Conservation (phyloP, 2,329 filamentous ascomycete species). For the Aspergillus fijiensis region DNA sequence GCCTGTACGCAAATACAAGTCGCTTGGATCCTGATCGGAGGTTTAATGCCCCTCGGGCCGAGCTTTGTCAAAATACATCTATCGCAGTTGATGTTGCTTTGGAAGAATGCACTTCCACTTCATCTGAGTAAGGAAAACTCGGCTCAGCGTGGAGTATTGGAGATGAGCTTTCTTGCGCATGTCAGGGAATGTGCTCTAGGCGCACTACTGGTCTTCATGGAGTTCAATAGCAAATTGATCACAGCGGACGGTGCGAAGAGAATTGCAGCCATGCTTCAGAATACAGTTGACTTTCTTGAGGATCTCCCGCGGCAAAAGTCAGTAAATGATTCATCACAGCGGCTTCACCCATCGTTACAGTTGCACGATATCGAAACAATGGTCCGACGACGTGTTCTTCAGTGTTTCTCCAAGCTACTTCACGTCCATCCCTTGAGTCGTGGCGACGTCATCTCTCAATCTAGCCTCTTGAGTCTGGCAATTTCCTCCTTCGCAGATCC, state of each 20-base stretch:
- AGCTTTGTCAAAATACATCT: conserved; percentile 99
- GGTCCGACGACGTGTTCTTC: conserved; percentile 87
- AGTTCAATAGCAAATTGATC: conserved; percentile 87
- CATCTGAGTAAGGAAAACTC: conserved; percentile 92
- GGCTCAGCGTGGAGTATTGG: conserved; percentile 75
- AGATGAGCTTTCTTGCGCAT: conserved; percentile 89
- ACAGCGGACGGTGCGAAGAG: conserved; percentile 93
- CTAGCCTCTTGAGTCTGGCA: conserved; percentile 84
- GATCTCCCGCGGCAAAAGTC: conserved; percentile 79
- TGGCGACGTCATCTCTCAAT: conserved; percentile 82
- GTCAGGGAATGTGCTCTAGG: conserved; percentile 92
- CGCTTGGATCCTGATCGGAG: conserved; percentile 95
- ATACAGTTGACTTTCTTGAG: conserved; percentile 85
- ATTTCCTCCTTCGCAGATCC: conserved; percentile 92
- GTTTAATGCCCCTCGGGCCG: conserved; percentile 91
- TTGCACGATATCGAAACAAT: conserved; percentile 88
- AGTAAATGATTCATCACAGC: conserved; percentile 80
- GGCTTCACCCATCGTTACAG: conserved; percentile 80
- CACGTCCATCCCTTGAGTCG: conserved; percentile 82
- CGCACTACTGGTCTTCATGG: conserved; percentile 85
- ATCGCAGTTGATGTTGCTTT: conserved; percentile 85
- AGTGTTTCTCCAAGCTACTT: conserved; percentile 91
- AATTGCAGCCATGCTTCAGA: conserved; percentile 91
- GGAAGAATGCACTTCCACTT: conserved; percentile 96
- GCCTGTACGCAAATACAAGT: conserved; percentile 96